A percentile compares a stretch with the other conserved stretches of the same genome.
phyloP scores from a whole-genome alignment of 148 eudicot species.

The Camellia lanceoleosa region DNA sequence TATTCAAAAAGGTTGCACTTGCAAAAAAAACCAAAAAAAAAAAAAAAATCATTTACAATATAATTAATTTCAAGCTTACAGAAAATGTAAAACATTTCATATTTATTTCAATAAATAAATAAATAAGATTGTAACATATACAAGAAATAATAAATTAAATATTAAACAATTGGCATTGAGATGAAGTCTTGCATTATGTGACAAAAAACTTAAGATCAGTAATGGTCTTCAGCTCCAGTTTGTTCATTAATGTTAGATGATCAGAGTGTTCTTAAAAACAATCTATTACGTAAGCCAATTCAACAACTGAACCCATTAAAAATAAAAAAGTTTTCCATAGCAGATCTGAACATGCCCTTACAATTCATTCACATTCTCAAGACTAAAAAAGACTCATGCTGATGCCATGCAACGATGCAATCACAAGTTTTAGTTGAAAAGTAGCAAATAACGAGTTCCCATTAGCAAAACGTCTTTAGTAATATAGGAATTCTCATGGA shows the following conservation, averaged over 20 bases:
- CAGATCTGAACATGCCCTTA: neutral
- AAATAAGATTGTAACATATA: too few relatives aligned
- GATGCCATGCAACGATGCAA: neutral
- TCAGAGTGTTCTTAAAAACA: neutral
- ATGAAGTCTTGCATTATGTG: neutral
- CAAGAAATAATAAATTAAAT: slow-evolving; percentile 8
- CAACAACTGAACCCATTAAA: neutral
- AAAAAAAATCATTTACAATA: too few relatives aligned
- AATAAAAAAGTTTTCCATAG: neutral
- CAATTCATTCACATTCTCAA: neutral
- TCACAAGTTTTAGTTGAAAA: neutral
- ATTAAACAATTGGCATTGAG: neutral
- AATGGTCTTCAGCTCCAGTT: neutral
- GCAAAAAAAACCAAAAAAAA: too few relatives aligned
- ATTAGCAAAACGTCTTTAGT: neutral
- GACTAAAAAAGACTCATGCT: neutral
- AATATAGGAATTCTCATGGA: neutral
- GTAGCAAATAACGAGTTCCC: neutral
- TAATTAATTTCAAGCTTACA: too few relatives aligned
- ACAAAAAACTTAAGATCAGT: neutral
- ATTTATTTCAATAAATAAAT: too few relatives aligned
- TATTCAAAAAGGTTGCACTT: too few relatives aligned
- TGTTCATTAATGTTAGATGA: neutral
- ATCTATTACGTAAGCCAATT: neutral
- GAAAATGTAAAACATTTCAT: too few relatives aligned